Evolutionary conservation across 768 basidiomycete species (phyloP).

Genomic region (Mrakia frigida): DNA sequence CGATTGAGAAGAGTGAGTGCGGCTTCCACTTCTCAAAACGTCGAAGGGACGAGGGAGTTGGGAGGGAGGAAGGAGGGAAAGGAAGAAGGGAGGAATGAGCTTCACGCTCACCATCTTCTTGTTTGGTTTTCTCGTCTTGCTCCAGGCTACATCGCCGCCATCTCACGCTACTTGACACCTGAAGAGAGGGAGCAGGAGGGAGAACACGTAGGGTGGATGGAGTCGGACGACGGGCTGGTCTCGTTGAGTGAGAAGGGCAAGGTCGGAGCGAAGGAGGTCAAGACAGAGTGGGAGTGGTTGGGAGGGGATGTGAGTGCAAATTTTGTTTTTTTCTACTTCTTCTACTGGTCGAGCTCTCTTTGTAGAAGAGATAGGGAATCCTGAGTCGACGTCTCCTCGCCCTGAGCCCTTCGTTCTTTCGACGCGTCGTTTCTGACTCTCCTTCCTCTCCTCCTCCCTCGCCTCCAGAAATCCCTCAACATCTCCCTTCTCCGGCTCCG

Average conservation of each 20-base stretch:
- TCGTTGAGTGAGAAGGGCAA: background rate
- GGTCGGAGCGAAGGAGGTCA: background rate
- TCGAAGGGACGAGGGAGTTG: background rate
- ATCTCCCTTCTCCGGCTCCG: conserved; percentile 31
- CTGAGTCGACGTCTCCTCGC: background rate
- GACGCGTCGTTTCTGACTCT: background rate
- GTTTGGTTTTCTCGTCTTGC: background rate
- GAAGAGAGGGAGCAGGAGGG: background rate
- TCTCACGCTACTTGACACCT: conserved; percentile 7
- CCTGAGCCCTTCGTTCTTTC: too few species aligned
- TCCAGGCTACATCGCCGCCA: conserved; percentile 23
- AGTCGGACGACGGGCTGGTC: conserved; percentile 18
- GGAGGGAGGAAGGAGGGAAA: background rate
- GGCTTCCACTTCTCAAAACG: too few species aligned
- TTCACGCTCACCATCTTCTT: background rate
- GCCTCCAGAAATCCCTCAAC: background rate
- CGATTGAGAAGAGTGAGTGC: conserved; percentile 20
- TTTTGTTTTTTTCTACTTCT: background rate
- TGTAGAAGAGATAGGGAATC: background rate
- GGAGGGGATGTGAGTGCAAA: conserved; percentile 14
- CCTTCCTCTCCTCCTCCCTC: background rate
- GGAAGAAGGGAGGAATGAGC: background rate
- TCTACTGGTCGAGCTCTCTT: background rate
- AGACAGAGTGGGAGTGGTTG: conserved; percentile 21
- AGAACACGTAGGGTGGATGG: background rate